phyloP scores from a whole-genome alignment of 2,329 filamentous ascomycete species.

The Grosmannia penicillata region DNA sequence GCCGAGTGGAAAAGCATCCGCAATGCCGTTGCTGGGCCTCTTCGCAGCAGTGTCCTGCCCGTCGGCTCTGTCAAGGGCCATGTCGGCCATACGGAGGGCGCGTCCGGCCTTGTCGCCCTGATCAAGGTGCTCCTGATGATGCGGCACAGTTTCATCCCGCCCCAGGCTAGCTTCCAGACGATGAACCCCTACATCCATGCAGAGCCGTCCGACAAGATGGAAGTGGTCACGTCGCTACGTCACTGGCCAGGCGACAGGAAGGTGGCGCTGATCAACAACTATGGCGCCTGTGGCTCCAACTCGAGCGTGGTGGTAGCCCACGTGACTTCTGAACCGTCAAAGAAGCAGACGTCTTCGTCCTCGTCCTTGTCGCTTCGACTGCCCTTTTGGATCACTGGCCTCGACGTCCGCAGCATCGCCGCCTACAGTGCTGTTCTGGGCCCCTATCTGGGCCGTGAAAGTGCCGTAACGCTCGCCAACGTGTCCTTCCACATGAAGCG shows the following conservation, averaged over 20 bases:
- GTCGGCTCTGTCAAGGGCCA: conserved; percentile 14
- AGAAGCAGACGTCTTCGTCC: not conserved
- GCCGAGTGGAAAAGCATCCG: conserved; percentile 19
- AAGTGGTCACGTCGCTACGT: conserved; percentile 11
- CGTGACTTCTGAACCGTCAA: too few species aligned
- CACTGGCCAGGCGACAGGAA: conserved; percentile 12
- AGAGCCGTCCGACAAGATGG: conserved; percentile 12
- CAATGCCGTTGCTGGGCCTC: conserved; percentile 11
- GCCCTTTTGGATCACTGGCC: conserved; percentile 4
- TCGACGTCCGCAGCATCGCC: conserved; percentile 3
- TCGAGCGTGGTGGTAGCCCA: conserved; percentile 13
- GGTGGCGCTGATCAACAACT: conserved; percentile 19
- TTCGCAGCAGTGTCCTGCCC: conserved; percentile 8
- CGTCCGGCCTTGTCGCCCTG: conserved; percentile 13
- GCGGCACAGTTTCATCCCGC: conserved; percentile 14
- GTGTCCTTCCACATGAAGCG: conserved; percentile 18
- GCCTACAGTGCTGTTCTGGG: not conserved
- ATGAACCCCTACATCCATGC: conserved; percentile 17
- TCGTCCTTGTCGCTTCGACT: too few species aligned
- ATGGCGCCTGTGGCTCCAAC: conserved; percentile 20
- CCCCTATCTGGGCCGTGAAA: not conserved
- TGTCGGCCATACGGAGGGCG: conserved; percentile 18
- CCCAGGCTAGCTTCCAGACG: conserved; percentile 11
- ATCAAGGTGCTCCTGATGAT: conserved; percentile 15
- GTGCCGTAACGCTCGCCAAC: conserved; percentile 13